Percentiles rank a stretch among this genome's conserved stretches.
These are phyloP conservation scores for Malus hybrid DNA, from an alignment of 331 rosid genomes.

Conservation along the genomic window DNA sequence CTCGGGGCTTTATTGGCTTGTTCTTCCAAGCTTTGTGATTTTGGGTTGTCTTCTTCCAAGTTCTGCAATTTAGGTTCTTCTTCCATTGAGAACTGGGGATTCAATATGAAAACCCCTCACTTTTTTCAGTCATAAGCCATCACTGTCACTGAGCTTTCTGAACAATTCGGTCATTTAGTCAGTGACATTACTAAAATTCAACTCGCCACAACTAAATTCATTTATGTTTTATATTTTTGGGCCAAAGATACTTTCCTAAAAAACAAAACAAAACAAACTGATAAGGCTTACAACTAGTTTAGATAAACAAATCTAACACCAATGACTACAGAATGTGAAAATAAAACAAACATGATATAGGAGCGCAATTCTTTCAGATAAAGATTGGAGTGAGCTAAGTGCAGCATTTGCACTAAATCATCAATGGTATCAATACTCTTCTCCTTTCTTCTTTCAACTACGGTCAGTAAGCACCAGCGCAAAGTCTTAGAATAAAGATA, in stretches of 20 bases:
- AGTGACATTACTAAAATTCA: not conserved
- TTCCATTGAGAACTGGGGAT: not conserved
- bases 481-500: not conserved
- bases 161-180: not conserved
- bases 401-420: too few relatives aligned
- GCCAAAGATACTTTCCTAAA: not conserved
- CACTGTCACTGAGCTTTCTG: not conserved
- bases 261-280: not conserved
- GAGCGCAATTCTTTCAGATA: not conserved
- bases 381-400: not conserved
- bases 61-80: not conserved
- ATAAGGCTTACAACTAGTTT: not conserved
- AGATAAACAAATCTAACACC: not conserved
- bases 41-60: constrained; percentile 5
- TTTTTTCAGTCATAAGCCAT: not conserved
- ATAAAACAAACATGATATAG: not conserved
- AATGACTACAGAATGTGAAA: not conserved
- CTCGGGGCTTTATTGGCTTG: not conserved
- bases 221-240: too few relatives aligned
- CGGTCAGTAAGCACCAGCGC: not conserved
- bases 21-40: not conserved
- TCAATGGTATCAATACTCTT: not conserved
- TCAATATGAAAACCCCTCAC: not conserved
- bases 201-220: not conserved
- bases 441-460: not conserved